A percentile compares a stretch with the other conserved stretches of the same genome.
Evolutionary conservation across 805 yeast genomes (phyloP).

Genomic region (fission yeast (Schizosaccharomyces pombe)): DNA sequence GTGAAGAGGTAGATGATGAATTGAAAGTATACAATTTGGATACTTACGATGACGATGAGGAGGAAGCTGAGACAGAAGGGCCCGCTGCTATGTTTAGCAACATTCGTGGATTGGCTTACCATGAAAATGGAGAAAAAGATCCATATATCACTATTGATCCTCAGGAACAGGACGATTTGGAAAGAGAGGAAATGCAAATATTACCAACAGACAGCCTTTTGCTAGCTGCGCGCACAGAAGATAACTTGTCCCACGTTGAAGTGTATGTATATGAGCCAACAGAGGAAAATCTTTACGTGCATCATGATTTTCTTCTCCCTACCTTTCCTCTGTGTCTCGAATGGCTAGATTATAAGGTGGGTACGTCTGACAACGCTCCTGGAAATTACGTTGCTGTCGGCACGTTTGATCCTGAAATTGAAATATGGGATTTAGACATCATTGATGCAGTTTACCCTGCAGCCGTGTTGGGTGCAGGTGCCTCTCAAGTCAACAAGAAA

Average conservation of each 20-base stretch:
- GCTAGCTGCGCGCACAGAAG: conserved; percentile 85
- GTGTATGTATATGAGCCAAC: conserved; percentile 89
- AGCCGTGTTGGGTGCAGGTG: conserved; percentile 47
- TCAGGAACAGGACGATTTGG: conserved; percentile 43
- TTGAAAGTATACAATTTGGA: conserved; percentile 73
- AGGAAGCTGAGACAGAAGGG: conserved; percentile 28
- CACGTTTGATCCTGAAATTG: conserved; percentile 92
- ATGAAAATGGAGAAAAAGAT: conserved; percentile 25
- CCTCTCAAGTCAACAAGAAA: conserved; percentile 13
- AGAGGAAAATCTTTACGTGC: conserved; percentile 63
- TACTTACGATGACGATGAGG: conserved; percentile 49
- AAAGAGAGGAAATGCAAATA: conserved; percentile 61
- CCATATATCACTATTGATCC: conserved; percentile 32
- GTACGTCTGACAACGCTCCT: conserved; percentile 24
- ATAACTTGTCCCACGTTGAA: conserved; percentile 75
- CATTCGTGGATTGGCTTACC: conserved; percentile 19
- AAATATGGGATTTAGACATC: conserved; percentile 84
- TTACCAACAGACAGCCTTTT: conserved; percentile 77
- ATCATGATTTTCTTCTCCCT: conserved; percentile 91
- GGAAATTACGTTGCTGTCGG: conserved; percentile 94
- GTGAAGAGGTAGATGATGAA: conserved; percentile 38
- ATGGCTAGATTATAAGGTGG: conserved; percentile 65
- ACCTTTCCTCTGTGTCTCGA: conserved; percentile 92
- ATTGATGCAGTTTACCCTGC: conserved; percentile 90
- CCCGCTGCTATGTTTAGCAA: conserved; percentile 25